A percentile compares a stretch with the other conserved stretches of the same genome.
These are phyloP conservation scores for Eremochloa ophiuroides DNA, from an alignment of 176 grass and related monocot species.

Conservation along the genomic window DNA sequence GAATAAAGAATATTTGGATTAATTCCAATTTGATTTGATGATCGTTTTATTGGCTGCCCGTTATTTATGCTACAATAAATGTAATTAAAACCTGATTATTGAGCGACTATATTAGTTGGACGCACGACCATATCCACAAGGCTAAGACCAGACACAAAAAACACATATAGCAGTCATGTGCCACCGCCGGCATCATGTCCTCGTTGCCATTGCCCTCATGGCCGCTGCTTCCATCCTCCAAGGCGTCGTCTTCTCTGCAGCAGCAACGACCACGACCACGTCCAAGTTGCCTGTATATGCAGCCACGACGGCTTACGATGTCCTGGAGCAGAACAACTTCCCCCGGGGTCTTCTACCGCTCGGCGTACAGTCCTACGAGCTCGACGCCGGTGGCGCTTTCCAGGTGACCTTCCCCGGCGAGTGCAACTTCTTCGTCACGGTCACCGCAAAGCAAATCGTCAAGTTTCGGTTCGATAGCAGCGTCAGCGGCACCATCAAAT, in stretches of 20 bases:
- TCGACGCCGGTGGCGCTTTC: neutral
- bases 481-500: neutral
- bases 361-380: neutral
- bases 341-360: neutral
- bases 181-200: neutral
- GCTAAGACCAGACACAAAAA: no score
- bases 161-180: no score
- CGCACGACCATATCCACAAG: no score
- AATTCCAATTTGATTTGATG: no score
- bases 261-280: no score
- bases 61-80: neutral
- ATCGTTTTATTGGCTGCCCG: no score
- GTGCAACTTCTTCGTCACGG: neutral
- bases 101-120: no score
- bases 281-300: no score
- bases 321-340: neutral
- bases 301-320: neutral
- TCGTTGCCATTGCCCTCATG: neutral
- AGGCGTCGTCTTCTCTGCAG: neutral
- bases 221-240: neutral
- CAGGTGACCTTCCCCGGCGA: neutral
- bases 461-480: neutral
- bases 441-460: neutral
- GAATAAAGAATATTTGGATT: no score
- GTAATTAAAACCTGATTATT: neutral